phyloP scores from a whole-genome alignment of 1,284 basidiomycete genomes.

The Fomitopsis palustris region DNA sequence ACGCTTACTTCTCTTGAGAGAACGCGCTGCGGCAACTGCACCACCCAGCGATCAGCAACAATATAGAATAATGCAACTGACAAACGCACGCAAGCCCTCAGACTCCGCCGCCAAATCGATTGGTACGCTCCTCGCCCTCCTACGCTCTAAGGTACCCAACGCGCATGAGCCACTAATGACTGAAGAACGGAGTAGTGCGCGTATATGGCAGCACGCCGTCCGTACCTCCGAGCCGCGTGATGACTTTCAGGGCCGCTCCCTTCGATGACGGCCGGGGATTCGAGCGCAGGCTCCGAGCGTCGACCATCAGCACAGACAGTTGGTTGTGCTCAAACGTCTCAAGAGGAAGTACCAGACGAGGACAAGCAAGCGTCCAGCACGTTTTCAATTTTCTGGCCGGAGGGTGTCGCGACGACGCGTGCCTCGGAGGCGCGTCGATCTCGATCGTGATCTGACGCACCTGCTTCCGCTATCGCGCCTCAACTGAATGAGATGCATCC shows the following conservation, averaged over 20 bases:
- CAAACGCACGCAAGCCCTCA: conserved; percentile 14
- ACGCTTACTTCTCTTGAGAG: conserved; percentile 8
- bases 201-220: neutral
- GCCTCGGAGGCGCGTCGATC: neutral
- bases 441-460: neutral
- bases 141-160: neutral
- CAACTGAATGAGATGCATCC: no score
- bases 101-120: conserved; percentile 7
- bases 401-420: neutral
- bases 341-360: no score
- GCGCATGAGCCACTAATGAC: neutral
- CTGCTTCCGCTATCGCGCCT: no score
- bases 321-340: neutral
- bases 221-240: neutral
- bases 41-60: neutral
- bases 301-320: conserved; percentile 6
- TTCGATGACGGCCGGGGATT: conserved; percentile 11
- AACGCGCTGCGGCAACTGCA: neutral
- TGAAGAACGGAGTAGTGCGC: neutral
- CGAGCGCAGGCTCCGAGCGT: conserved; percentile 13
- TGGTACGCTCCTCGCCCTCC: conserved; percentile 20
- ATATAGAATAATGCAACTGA: neutral
- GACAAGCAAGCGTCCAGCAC: no score
- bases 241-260: neutral
- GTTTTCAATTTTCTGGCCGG: neutral